Percentiles rank a stretch among this genome's conserved stretches.
Conservation (phyloP, 495 filamentous ascomycete species). For the Bacidia gigantensis region DNA sequence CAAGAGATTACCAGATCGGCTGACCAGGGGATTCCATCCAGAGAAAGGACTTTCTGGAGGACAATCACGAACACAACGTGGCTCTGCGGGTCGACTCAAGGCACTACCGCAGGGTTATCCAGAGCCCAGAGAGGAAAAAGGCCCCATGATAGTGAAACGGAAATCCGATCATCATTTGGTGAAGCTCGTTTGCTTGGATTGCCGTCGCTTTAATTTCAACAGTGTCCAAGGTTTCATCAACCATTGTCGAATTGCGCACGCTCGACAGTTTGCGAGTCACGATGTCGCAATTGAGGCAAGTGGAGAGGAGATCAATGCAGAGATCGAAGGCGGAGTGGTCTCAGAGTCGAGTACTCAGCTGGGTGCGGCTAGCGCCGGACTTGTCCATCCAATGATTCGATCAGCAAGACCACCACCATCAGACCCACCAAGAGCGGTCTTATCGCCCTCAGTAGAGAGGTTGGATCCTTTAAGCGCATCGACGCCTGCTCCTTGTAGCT, state of each 20-base stretch:
- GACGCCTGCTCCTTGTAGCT: background rate
- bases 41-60: constrained; percentile 41
- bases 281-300: constrained; percentile 86
- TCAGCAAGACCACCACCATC: constrained; percentile 26
- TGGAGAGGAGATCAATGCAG: constrained; percentile 64
- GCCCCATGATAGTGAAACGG: constrained; percentile 46
- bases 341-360: constrained; percentile 28
- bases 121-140: constrained; percentile 49
- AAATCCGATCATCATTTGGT: constrained; percentile 44
- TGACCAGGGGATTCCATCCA: constrained; percentile 57
- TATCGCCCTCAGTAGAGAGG: background rate
- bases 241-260: constrained; percentile 91
- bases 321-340: constrained; percentile 43
- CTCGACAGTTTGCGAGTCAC: constrained; percentile 80
- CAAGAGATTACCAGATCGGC: constrained; percentile 43
- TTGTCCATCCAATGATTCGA: constrained; percentile 58
- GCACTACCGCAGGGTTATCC: constrained; percentile 61
- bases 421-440: background rate
- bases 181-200: constrained; percentile 82
- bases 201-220: constrained; percentile 76
- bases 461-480: no score
- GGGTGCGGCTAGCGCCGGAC: constrained; percentile 32
- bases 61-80: constrained; percentile 49
- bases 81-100: constrained; percentile 48
- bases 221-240: constrained; percentile 98